Evolutionary conservation across 164 flowering plant genomes (phyloP), one percentile per base, ranked within the genome.

Genomic region (Platanus orientalis): DNA sequence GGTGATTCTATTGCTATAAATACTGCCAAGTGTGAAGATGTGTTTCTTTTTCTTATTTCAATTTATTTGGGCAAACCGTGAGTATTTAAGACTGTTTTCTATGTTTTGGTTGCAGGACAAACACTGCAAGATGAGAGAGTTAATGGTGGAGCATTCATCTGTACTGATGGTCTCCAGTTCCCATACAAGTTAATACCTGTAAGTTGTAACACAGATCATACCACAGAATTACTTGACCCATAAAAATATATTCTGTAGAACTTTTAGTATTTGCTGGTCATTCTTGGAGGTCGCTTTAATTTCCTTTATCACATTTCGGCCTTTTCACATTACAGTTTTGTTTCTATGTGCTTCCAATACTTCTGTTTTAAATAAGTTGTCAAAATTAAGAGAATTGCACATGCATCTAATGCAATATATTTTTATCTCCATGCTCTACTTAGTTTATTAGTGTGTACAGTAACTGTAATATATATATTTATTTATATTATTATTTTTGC

Each of bases 181-280:
- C 94, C 98, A n/a, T 85, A 83, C 34, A 93, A 90, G 80, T 74
- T 90, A 66, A 89, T 93, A 70, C 98, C 98, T 54, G 98, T 93
- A 81, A 75, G 86, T 57, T 47, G 2, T 54, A 40, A 58, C 42
- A 17, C 7, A 19, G 17, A 34, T n/a, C n/a, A 36, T 14, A n/a
- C n/a, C 34, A 32, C 42, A 25, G 1, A 27, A 7, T 14, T 14
- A 0, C 13, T 27, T 51, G 32, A 14, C 30, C 27, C 24, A 0
- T 58, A 32, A 39, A 5, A 7, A 42, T 64, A 34, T 36, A 53
- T 68, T 32, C 23, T 30, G 7, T 49, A 29, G 39, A 30, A 60
- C 25, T 21, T 49, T 48, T 6, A 12, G 25, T 49, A 49, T 12
- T 20, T 53, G 56, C n/a, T n/a, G n/a, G n/a, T 12, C 24, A 24